These are phyloP conservation scores for Periglandula ipomoeae DNA, from an alignment of 2,329 filamentous ascomycete species.

Conservation along the genomic window DNA sequence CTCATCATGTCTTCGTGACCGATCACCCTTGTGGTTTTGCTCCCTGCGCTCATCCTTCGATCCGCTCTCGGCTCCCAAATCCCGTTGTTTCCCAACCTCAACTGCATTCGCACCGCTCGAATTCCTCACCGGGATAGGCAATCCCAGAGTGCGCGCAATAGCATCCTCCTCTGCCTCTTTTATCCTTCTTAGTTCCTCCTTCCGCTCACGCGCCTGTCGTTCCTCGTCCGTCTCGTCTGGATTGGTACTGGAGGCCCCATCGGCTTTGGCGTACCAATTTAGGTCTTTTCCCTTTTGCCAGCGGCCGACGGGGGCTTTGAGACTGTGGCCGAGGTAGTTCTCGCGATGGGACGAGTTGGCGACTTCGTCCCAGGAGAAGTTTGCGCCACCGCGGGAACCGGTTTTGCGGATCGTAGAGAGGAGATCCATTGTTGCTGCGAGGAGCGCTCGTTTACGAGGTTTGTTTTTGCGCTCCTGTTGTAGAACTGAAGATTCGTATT, in stretches of 20 bases:
- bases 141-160: slow-evolving; percentile 70
- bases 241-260: slow-evolving; percentile 28
- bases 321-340: slow-evolving; percentile 78
- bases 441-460: neutral
- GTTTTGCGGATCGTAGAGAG: slow-evolving; percentile 83
- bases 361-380: slow-evolving; percentile 97
- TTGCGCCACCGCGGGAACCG: slow-evolving; percentile 84
- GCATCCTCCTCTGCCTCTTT: slow-evolving; percentile 94
- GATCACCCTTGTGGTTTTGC: slow-evolving; percentile 16
- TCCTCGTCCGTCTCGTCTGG: slow-evolving; percentile 51
- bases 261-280: slow-evolving; percentile 55
- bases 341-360: slow-evolving; percentile 80
- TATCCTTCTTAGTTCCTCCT: slow-evolving; percentile 69
- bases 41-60: slow-evolving; percentile 17
- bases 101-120: slow-evolving; percentile 59
- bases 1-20: slow-evolving; percentile 22
- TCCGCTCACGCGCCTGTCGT: slow-evolving; percentile 50
- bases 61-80: slow-evolving; percentile 20
- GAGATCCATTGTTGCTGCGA: slow-evolving; percentile 65
- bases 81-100: slow-evolving; percentile 40
- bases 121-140: slow-evolving; percentile 58
- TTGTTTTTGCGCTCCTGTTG: no score
- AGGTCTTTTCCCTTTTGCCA: slow-evolving; percentile 75
- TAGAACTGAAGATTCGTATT: no score
- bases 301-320: slow-evolving; percentile 85